Evolutionary conservation across 2,329 filamentous ascomycete genomes (phyloP), one percentile per base, ranked within the genome.

Genomic region (Coniosporium tulheliwenetii): DNA sequence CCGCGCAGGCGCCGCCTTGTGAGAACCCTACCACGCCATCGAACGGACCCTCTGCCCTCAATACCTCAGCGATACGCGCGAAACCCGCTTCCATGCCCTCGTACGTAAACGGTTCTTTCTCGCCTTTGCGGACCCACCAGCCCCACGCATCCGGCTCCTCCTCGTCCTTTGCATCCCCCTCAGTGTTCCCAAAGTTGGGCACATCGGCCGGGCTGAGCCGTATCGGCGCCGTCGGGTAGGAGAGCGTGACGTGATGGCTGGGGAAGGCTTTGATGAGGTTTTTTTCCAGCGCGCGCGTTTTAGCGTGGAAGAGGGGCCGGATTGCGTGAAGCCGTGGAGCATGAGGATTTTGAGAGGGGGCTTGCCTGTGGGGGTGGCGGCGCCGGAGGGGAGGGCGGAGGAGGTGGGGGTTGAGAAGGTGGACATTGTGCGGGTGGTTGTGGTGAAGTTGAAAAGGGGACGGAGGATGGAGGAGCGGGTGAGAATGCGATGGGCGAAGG

Each of bases 201-300:
- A 78, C 62, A 43, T 71, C 68, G n/a, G 56, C 53, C 15, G 56
- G 52, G 5, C 57, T 50, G 10, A 69, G 56, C 2, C 54, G 61
- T 30, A 66, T 54, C 0, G 64, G 65, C 5, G 59, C 64, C 26
- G 65, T 67, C 1, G 63, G 62, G 59, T 66, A 47, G 67, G 70
- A 41, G 57, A 67, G 51, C 13, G 63, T 52, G 30, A 55, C 54
- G 41, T 72, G 62, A 36, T 78, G 71, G 2, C 71, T 61, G 8
- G 75, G 71, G 47, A 95, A 81, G 26, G 75, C 65, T 55, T 93
- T 94, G 45, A 67, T 60, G 43, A 95, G 72, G 41, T 79, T 67
- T 60, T 95, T 94, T 51, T 86, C 77, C 1, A 95, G 69, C 9
- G 85, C 85, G 58, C 85, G 83, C 37, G 85, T 93, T 66, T 95